phyloP scores from a whole-genome alignment of 2,329 filamentous ascomycete species.

The Thielaviopsis ethacetica region DNA sequence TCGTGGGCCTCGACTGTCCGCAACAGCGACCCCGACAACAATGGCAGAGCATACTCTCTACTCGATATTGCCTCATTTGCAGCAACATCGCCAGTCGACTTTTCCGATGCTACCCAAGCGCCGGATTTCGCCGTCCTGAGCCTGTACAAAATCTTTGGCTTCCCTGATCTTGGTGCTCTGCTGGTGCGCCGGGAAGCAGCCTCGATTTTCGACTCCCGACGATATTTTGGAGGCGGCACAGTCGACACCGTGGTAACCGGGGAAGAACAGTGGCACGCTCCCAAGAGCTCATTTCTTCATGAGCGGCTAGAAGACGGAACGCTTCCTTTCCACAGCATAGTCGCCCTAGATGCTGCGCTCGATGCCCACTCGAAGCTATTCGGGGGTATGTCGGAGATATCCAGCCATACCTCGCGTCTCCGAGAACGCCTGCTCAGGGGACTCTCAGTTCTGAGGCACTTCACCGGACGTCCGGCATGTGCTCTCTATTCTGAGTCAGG shows the following conservation, averaged over 20 bases:
- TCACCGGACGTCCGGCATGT: slow-evolving; percentile 50
- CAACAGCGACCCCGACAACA: slow-evolving; percentile 12
- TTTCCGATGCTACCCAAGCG: slow-evolving; percentile 31
- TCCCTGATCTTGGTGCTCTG: slow-evolving; percentile 45
- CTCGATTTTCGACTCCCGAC: slow-evolving; percentile 35
- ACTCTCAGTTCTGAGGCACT: slow-evolving; percentile 46
- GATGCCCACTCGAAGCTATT: slow-evolving; percentile 38
- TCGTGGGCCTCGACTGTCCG: slow-evolving; percentile 32
- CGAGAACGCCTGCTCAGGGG: slow-evolving; percentile 39
- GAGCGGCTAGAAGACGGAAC: slow-evolving; percentile 52
- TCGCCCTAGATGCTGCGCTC: slow-evolving; percentile 44
- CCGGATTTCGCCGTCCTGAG: slow-evolving; percentile 46
- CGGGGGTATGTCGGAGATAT: slow-evolving; percentile 43
- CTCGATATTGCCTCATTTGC: slow-evolving; percentile 48
- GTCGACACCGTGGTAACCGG: slow-evolving; percentile 33
- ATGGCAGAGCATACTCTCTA: slow-evolving; percentile 27
- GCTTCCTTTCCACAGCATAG: slow-evolving; percentile 46
- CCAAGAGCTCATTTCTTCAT: slow-evolving; percentile 27
- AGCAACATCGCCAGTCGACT: slow-evolving; percentile 42
- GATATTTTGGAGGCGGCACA: slow-evolving; percentile 54
- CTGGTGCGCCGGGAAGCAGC: slow-evolving; percentile 39
- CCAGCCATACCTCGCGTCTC: slow-evolving; percentile 54
- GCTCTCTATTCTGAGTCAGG: slow-evolving; percentile 39
- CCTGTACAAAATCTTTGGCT: slow-evolving; percentile 53
- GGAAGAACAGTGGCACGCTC: slow-evolving; percentile 20